Evolutionary conservation across 179 eudicot genomes (phyloP), one percentile per base, ranked within the genome.

Genomic region (Vitellaria paradoxa): DNA sequence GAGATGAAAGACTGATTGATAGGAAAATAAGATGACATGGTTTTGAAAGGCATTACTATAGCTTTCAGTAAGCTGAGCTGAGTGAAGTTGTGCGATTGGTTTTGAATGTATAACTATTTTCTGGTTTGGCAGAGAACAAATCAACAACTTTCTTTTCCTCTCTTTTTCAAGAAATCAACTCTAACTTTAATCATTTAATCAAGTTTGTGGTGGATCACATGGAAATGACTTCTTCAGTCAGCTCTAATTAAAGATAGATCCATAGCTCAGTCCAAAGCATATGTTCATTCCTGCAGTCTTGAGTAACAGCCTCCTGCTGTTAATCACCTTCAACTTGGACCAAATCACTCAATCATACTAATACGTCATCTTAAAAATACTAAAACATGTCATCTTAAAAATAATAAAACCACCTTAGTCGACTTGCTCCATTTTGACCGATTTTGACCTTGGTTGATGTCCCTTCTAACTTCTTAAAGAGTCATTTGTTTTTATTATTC

Each of bases 61-160:
- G 23, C 15, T 74, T 57, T 24, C 26, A 47, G 42, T 62, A 52
- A 75, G 69, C 59, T 10, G 65, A 75, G 69, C 59, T 10, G 24
- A n/a, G 30, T 4, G n/a, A 21, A 9, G 7, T 30, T 73, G 60
- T 37, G 42, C 37, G 12, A 6, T 49, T 49, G 52, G 52, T 6
- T 49, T 49, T 49, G 52, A 12, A 50, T 50, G 55, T 7, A 50
- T 50, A 50, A 7, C 55, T 12, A 50, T 50, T 8, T 8, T 50
- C 55, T 50, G 55, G 12, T 50, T 50, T 7, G 55, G 55, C 55
- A 50, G 9, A 50, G 7, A 2, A 50, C 55, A 50, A 50, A 12
- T 50, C 37, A 30, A 30, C 2, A 30, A 30, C 37, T 30, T 30
- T 2, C 37, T 30, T 30, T 30, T 30, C n/a, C n/a, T n/a, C n/a